Base-by-base conservation (phyloP, 2,329 filamentous ascomycete genomes). In the Diaporthe destruens region DNA sequence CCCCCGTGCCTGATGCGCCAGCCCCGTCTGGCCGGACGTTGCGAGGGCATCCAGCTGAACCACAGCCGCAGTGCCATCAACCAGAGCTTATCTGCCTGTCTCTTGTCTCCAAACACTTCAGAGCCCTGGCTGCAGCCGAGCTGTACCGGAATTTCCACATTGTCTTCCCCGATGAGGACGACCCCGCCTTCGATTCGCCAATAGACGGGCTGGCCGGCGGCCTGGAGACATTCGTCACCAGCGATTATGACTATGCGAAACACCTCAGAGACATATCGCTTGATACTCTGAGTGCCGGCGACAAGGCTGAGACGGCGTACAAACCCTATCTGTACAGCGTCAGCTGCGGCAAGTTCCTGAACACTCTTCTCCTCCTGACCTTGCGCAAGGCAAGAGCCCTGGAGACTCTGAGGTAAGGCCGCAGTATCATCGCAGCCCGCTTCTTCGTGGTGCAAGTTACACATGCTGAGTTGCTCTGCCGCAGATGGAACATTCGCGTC, bases 301-400 rank as follows among this genome's bases (percentile, higher is more conserved):
- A 82, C 68, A 87, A 87, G 78, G 87, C 85, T n/a, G 87, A 90
- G 75, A 78, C 81, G 23, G 84, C 86, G 29, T 89, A 89, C 76
- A 85, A 86, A 70, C 81, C 85, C 1, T 91, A 90, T 75, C 81
- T 87, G 9, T 88, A 87, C 76, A 87, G 81, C 71, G 80, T 84
- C 42, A 89, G 86, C 78, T 90, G 87, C 76, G 90, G 89, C 67
- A 91, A 90, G 80, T 90, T 92, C 71, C 84, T 92, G 79, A 92
- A 90, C 75, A 90, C 89, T 0, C 79, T 92, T 54, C 79, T 92
- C 7, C 84, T 87, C 39, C 77, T 91, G 77, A 86, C 88, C 1
- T 78, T 92, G 74, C 87, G 86, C 76, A 88, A 87, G 75, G 85
- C 89, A 36, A 84, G 80, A 55, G 81, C 84, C 0, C 82, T 92